Percentiles rank a stretch among this genome's conserved stretches.
Evolutionary conservation across 805 yeast species (phyloP).

Genomic region (Ogataea pini): DNA sequence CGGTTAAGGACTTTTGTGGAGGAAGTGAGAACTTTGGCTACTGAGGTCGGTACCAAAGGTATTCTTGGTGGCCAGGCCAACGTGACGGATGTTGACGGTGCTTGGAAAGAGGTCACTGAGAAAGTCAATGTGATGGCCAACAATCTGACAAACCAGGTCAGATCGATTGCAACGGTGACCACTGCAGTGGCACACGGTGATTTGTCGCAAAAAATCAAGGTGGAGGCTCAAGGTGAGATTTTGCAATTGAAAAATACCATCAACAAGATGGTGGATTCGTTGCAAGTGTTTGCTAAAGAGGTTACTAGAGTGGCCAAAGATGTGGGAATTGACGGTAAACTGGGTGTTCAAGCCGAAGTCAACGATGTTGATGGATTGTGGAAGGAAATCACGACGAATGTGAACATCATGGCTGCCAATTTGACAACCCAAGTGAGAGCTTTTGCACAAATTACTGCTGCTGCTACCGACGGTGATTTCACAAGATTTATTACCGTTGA

Average conservation of each 20-base stretch:
- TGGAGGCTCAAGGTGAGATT: conserved; percentile 89
- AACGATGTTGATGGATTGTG: conserved; percentile 88
- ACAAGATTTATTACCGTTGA: conserved; percentile 89
- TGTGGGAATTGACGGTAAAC: conserved; percentile 90
- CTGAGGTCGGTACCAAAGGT: conserved; percentile 83
- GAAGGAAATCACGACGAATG: conserved; percentile 90
- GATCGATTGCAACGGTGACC: conserved; percentile 87
- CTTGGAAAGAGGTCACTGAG: conserved; percentile 88
- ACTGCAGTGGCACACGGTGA: conserved; percentile 93
- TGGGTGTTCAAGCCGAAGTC: conserved; percentile 91
- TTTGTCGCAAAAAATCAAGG: conserved; percentile 79
- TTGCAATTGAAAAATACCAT: conserved; percentile 82
- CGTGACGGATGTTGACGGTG: conserved; percentile 81
- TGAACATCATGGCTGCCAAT: conserved; percentile 92
- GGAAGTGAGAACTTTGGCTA: conserved; percentile 84
- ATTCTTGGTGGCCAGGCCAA: conserved; percentile 89
- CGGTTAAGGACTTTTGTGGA: conserved; percentile 78
- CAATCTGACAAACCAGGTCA: conserved; percentile 82
- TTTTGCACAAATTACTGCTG: conserved; percentile 89
- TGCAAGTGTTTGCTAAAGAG: conserved; percentile 84
- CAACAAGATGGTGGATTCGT: conserved; percentile 90
- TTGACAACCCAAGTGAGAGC: conserved; percentile 91
- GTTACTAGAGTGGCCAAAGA: conserved; percentile 89
- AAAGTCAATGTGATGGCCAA: conserved; percentile 88
- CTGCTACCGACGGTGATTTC: conserved; percentile 92